Evolutionary conservation across 2,329 filamentous ascomycete genomes (phyloP).

Genomic region (Epichloe gansuensis): DNA sequence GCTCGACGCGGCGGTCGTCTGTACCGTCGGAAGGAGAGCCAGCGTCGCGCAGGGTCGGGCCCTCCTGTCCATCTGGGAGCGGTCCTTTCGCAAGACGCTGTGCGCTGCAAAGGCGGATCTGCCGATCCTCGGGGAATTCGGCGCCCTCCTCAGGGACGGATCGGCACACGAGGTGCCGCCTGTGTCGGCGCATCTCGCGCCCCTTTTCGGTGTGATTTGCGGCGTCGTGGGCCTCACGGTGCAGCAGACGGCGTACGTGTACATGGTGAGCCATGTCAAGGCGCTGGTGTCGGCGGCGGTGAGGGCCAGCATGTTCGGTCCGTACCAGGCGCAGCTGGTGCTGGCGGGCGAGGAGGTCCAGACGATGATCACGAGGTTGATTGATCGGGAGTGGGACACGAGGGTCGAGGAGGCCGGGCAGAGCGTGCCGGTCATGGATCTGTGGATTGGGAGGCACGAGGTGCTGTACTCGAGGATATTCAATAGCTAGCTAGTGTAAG

Average conservation of each 20-base stretch:
- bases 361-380: slow-evolving; percentile 40
- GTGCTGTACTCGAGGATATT: slow-evolving; percentile 76
- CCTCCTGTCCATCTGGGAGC: slow-evolving; percentile 63
- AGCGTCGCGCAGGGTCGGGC: slow-evolving; percentile 66
- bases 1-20: slow-evolving; percentile 63
- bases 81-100: slow-evolving; percentile 41
- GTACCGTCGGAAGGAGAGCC: slow-evolving; percentile 65
- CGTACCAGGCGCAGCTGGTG: slow-evolving; percentile 65
- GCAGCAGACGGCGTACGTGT: slow-evolving; percentile 58
- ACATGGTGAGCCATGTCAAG: slow-evolving; percentile 64
- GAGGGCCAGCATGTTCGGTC: slow-evolving; percentile 63
- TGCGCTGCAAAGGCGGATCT: slow-evolving; percentile 13
- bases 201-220: slow-evolving; percentile 56
- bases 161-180: slow-evolving; percentile 23
- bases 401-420: slow-evolving; percentile 56
- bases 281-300: slow-evolving; percentile 66
- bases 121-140: slow-evolving; percentile 22
- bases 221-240: slow-evolving; percentile 45
- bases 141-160: slow-evolving; percentile 20
- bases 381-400: slow-evolving; percentile 47
- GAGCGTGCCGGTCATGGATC: slow-evolving; percentile 62
- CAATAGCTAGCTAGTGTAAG: slow-evolving; percentile 54
- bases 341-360: slow-evolving; percentile 50
- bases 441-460: slow-evolving; percentile 77
- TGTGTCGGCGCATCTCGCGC: slow-evolving; percentile 53